These are phyloP conservation scores for Ogataea angusta DNA, from an alignment of 805 yeast genomes.

Conservation along the genomic window DNA sequence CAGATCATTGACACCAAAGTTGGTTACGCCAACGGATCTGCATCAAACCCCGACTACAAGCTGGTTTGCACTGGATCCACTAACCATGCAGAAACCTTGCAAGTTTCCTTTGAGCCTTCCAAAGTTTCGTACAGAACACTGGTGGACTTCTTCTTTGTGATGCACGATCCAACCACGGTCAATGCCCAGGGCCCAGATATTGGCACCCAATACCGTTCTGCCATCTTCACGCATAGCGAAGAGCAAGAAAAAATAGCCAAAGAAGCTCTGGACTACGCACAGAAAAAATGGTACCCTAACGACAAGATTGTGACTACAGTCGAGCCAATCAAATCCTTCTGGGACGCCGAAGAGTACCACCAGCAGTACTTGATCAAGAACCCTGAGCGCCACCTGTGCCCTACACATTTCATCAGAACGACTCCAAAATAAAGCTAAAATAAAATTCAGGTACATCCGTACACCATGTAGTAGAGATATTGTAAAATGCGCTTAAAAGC, in stretches of 20 bases:
- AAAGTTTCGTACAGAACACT: conserved; percentile 57
- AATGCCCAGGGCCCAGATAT: conserved; percentile 83
- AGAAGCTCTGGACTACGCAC: conserved; percentile 49
- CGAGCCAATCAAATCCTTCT: conserved; percentile 65
- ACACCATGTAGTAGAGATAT: conserved; percentile 3
- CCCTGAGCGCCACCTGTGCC: conserved; percentile 87
- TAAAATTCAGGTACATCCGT: conserved; percentile 3
- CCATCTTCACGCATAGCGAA: conserved; percentile 58
- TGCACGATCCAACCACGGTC: conserved; percentile 90
- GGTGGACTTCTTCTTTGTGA: conserved; percentile 79
- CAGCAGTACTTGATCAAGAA: conserved; percentile 77
- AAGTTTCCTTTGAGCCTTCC: conserved; percentile 75
- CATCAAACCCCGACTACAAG: conserved; percentile 55
- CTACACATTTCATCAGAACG: conserved; percentile 78
- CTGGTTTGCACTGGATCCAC: conserved; percentile 78
- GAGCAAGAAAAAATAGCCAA: conserved; percentile 44
- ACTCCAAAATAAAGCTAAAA: conserved; percentile 39
- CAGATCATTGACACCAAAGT: conserved; percentile 77
- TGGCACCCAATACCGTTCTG: conserved; percentile 91
- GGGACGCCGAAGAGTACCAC: conserved; percentile 96
- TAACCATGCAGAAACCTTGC: conserved; percentile 77
- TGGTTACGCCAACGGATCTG: conserved; percentile 84
- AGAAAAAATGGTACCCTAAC: conserved; percentile 72
- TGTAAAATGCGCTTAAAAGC: conserved; percentile 7
- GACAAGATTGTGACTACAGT: conserved; percentile 67